These are phyloP conservation scores for Melampsora larici-populina DNA, from an alignment of 1,284 basidiomycete species.

Conservation along the genomic window DNA sequence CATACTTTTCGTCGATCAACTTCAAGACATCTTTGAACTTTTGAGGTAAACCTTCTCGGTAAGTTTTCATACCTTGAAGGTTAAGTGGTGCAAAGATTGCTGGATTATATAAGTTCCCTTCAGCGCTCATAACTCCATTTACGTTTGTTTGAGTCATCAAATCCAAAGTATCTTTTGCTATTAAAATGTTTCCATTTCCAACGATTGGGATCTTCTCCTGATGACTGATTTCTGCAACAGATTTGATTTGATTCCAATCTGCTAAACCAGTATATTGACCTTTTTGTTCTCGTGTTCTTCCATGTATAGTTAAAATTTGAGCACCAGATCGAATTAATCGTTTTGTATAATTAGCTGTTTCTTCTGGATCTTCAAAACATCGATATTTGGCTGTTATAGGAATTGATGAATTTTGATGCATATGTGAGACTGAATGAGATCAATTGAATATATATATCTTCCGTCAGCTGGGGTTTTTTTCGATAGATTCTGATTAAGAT, in stretches of 20 bases:
- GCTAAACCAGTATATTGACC: constrained; percentile 74
- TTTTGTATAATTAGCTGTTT: constrained; percentile 85
- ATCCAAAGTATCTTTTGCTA: constrained; percentile 70
- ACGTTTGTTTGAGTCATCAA: constrained; percentile 78
- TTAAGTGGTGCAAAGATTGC: constrained; percentile 64
- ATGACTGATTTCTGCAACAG: background rate
- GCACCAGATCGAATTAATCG: constrained; percentile 94
- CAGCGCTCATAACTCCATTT: constrained; percentile 91
- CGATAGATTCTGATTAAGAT: too few relatives aligned
- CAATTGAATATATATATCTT: too few relatives aligned
- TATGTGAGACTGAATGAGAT: constrained; percentile 65
- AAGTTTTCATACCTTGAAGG: constrained; percentile 43
- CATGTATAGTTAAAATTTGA: constrained; percentile 91
- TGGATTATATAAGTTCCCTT: constrained; percentile 91
- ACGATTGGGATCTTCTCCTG: constrained; percentile 69
- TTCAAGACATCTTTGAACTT: constrained; percentile 47
- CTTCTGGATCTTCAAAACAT: constrained; percentile 77
- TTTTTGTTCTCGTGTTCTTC: constrained; percentile 83
- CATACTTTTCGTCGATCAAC: constrained; percentile 14
- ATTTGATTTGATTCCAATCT: constrained; percentile 59
- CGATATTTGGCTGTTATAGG: constrained; percentile 97
- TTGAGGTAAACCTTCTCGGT: constrained; percentile 45
- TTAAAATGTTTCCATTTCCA: constrained; percentile 95
- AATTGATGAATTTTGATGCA: constrained; percentile 76
- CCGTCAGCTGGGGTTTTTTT: too few relatives aligned